Evolutionary conservation across 306 rosid genomes (phyloP), one percentile per base, ranked within the genome.

Genomic region (Cucurbita pepo): DNA sequence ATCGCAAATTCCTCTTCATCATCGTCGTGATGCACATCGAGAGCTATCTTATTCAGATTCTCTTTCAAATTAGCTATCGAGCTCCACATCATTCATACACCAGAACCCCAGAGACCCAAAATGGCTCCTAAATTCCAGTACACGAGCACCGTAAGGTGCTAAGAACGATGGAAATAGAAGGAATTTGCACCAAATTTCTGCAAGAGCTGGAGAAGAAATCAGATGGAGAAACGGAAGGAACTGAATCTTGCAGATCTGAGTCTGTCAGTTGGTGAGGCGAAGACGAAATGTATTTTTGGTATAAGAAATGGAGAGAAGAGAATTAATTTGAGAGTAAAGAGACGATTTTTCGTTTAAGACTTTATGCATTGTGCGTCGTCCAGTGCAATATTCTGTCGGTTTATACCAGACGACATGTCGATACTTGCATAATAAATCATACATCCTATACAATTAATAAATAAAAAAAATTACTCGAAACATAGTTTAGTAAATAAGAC

Each of bases 21-120:
- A n/a, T 86, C 86, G 8, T 58, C 87, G 58, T 82, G 60, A 83
- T 90, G 97, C 47, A 92, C 97, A 62, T 90, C 96, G 66, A 85
- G 95, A 2, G 95, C 95, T 70, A 92, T 92, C 85, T 87, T 87
- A 78, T 90, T 85, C 79, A 92, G 79, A 62, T 90, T 92, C 84
- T 92, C 97, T 56, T 92, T 92, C 74, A 92, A 74, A 81, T 90
- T 90, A 41, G 96, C 91, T 74, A 90, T 90, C 72, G 96, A 78
- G 78, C 83, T 81, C 95, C 96, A 89, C 97, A 92, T 89, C 76
- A 34, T 81, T 82, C 80, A 63, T n/a, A 73, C 41, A 30, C 59
- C 74, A 53, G 71, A 71, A 48, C 57, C 66, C 73, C 1, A 69
- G 47, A 34, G 25, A 69, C 21, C 43, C 41, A 10, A 67, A 67